Evolutionary conservation across 805 yeast species (phyloP).

Genomic region (Ogataea nitratoaversa): DNA sequence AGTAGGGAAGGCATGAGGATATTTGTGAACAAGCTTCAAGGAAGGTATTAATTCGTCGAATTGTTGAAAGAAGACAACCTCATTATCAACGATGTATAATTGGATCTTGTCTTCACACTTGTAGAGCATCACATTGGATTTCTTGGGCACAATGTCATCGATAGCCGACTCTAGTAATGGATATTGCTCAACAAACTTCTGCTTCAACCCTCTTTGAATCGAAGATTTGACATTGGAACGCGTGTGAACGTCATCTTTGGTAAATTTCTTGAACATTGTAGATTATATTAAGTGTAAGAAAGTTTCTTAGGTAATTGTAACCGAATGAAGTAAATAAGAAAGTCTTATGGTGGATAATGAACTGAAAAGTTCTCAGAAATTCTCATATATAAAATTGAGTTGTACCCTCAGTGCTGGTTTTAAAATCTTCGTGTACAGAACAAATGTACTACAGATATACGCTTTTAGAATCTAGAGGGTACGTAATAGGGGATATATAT

Average conservation of each 20-base stretch:
- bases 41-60: slow-evolving; percentile 78
- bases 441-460: no score
- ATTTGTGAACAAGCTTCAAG: slow-evolving; percentile 70
- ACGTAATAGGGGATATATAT: no score
- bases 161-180: slow-evolving; percentile 71
- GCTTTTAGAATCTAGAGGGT: no score
- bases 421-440: no score
- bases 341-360: no score
- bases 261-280: slow-evolving; percentile 45
- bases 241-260: slow-evolving; percentile 83
- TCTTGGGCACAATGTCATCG: slow-evolving; percentile 84
- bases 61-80: slow-evolving; percentile 75
- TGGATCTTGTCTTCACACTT: slow-evolving; percentile 91
- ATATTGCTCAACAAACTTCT: slow-evolving; percentile 68
- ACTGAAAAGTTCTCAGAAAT: no score
- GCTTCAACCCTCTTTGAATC: slow-evolving; percentile 82
- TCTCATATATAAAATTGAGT: no score
- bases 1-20: slow-evolving; percentile 77
- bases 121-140: slow-evolving; percentile 70
- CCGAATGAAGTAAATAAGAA: not conserved
- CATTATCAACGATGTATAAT: slow-evolving; percentile 66
- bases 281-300: no score
- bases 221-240: slow-evolving; percentile 91
- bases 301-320: no score
- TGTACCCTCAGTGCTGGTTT: no score